A percentile compares a stretch with the other conserved stretches of the same genome.
phyloP scores from a whole-genome alignment of 192 early-diverging fungal genomes.

The Coemansia sp. region DNA sequence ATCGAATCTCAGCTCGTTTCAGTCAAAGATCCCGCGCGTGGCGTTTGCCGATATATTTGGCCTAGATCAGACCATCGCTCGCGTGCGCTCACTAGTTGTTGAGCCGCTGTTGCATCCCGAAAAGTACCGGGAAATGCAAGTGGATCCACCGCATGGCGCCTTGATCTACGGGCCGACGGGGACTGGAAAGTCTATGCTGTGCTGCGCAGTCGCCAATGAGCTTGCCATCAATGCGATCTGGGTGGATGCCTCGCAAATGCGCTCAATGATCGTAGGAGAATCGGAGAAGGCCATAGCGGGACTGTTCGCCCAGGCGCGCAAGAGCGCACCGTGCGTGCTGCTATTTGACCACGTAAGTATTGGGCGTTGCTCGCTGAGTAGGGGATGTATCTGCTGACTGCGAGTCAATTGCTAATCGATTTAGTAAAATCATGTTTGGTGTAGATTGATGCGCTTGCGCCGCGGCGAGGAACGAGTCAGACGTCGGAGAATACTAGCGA shows the following conservation, averaged over 20 bases:
- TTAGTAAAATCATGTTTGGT: not conserved
- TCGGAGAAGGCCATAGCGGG: conserved; percentile 83
- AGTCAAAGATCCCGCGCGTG: conserved; percentile 62
- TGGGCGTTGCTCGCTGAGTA: not conserved
- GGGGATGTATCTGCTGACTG: not conserved
- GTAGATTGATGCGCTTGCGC: conserved; percentile 83
- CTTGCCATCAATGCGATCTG: conserved; percentile 81
- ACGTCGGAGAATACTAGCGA: conserved; percentile 83
- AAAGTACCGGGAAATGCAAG: conserved; percentile 60
- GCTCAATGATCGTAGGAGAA: conserved; percentile 93
- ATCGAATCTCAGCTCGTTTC: conserved; percentile 33
- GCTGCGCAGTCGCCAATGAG: conserved; percentile 78
- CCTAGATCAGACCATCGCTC: conserved; percentile 65
- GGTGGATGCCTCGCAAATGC: conserved; percentile 82
- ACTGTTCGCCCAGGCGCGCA: conserved; percentile 81
- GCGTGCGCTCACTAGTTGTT: conserved; percentile 54
- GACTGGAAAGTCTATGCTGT: conserved; percentile 87
- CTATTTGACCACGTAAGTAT: conserved; percentile 83
- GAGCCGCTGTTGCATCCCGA: conserved; percentile 56
- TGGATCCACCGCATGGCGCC: conserved; percentile 76
- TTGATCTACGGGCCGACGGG: conserved; percentile 88
- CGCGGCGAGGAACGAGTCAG: conserved; percentile 65
- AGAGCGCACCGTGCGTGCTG: conserved; percentile 84
- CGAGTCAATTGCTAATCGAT: not conserved
- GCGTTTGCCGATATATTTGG: conserved; percentile 77